phyloP scores from a whole-genome alignment of 108 stramenopile genomes.

The Skeletonema costatum region DNA sequence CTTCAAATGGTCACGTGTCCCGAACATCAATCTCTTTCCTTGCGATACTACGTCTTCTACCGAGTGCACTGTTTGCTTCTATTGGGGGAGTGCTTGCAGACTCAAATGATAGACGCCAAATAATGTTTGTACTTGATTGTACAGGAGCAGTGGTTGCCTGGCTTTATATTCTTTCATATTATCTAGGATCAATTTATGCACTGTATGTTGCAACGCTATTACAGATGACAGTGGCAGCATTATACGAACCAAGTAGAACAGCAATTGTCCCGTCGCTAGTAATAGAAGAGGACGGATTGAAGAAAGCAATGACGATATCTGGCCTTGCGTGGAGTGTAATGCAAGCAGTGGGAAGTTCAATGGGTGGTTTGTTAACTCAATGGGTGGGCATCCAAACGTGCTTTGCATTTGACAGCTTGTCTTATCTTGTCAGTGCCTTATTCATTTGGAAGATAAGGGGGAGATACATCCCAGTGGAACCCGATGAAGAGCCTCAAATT shows the following conservation, averaged over 20 bases:
- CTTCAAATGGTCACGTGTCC: constrained; percentile 15
- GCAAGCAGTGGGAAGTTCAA: constrained; percentile 59
- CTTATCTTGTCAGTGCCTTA: constrained; percentile 60
- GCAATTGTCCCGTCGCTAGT: constrained; percentile 67
- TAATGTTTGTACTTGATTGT: constrained; percentile 61
- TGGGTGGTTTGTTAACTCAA: constrained; percentile 52
- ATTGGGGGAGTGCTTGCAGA: constrained; percentile 76
- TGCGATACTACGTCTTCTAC: constrained; percentile 60
- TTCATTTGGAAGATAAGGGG: constrained; percentile 44
- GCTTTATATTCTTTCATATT: constrained; percentile 56
- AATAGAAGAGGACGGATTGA: constrained; percentile 50
- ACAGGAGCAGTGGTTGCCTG: constrained; percentile 39
- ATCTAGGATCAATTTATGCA: constrained; percentile 43
- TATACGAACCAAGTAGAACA: constrained; percentile 64
- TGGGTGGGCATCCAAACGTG: constrained; percentile 61
- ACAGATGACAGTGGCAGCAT: constrained; percentile 58
- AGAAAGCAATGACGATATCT: constrained; percentile 65
- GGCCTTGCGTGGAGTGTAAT: constrained; percentile 48
- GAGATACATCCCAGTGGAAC: constrained; percentile 9
- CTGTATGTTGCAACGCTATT: constrained; percentile 57
- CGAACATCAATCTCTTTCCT: constrained; percentile 60
- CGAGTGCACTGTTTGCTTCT: constrained; percentile 58
- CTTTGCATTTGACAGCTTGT: constrained; percentile 52
- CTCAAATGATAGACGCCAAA: constrained; percentile 58
- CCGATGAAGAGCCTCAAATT: not conserved